These are phyloP conservation scores for Phylloboletellus chloephorus DNA, from an alignment of 1,284 basidiomycete genomes.

Conservation along the genomic window DNA sequence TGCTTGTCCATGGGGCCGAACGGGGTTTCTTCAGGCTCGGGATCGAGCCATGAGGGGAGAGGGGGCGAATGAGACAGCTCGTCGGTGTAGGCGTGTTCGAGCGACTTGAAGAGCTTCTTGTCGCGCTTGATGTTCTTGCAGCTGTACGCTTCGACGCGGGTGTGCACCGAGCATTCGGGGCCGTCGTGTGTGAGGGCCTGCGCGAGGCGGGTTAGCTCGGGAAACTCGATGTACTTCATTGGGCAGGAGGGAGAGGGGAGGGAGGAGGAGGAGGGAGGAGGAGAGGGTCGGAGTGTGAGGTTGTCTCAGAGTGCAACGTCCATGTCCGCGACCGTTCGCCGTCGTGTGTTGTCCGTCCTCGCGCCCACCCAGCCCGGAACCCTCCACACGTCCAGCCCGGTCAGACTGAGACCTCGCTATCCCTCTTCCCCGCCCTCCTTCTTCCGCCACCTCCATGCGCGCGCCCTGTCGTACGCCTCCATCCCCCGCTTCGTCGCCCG, in stretches of 20 bases:
- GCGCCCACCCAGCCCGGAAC: constrained; percentile 36
- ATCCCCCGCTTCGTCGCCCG: constrained; percentile 79
- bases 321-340: too few species aligned
- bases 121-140: constrained; percentile 97
- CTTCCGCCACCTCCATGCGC: constrained; percentile 62
- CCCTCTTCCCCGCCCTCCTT: constrained; percentile 37
- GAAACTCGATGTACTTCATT: constrained; percentile 92
- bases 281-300: too few species aligned
- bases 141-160: constrained; percentile 94
- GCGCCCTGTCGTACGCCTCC: constrained; percentile 77
- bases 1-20: constrained; percentile 75
- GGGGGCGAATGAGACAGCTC: constrained; percentile 68
- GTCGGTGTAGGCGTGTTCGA: constrained; percentile 83
- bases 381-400: constrained; percentile 25
- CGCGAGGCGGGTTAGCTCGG: constrained; percentile 74
- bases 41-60: constrained; percentile 64
- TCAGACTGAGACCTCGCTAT: constrained; percentile 43
- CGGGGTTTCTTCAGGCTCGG: constrained; percentile 67
- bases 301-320: too few species aligned
- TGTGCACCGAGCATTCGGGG: constrained; percentile 86
- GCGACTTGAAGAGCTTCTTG: constrained; percentile 91
- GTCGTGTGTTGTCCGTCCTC: too few species aligned
- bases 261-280: too few species aligned
- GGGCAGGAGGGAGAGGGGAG: too few species aligned
- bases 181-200: constrained; percentile 81